phyloP scores from a whole-genome alignment of 2,329 filamentous ascomycete species.

The Sordariomycetes sp. region DNA sequence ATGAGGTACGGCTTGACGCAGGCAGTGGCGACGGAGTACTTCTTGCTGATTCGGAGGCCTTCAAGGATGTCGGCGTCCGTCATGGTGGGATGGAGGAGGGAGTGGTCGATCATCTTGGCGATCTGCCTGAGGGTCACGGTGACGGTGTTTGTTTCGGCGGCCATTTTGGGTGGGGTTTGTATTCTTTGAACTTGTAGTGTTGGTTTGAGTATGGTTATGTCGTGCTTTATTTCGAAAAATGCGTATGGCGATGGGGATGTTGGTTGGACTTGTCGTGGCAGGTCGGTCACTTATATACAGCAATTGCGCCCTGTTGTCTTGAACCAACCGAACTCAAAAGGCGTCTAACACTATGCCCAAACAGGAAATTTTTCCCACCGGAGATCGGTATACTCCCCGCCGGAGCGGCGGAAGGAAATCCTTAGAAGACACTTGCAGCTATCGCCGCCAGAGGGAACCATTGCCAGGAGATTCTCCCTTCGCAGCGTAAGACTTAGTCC shows the following conservation, averaged over 20 bases:
- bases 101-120: slow-evolving; percentile 46
- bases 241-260: neutral
- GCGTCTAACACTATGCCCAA: neutral
- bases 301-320: neutral
- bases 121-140: slow-evolving; percentile 29
- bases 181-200: neutral
- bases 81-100: slow-evolving; percentile 47
- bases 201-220: neutral
- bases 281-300: neutral
- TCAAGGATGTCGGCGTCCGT: slow-evolving; percentile 37
- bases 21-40: slow-evolving; percentile 37
- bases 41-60: slow-evolving; percentile 32
- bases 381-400: neutral
- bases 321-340: neutral
- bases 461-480: no score
- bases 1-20: slow-evolving; percentile 46
- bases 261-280: neutral
- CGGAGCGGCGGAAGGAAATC: neutral
- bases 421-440: neutral
- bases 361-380: neutral
- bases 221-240: neutral
- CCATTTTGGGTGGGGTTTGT: neutral
- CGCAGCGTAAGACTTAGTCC: no score
- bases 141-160: slow-evolving; percentile 13
- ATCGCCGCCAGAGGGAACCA: neutral